These are phyloP conservation scores for Thermochaetoides thermophila DNA, from an alignment of 495 filamentous ascomycete genomes.

Conservation along the genomic window DNA sequence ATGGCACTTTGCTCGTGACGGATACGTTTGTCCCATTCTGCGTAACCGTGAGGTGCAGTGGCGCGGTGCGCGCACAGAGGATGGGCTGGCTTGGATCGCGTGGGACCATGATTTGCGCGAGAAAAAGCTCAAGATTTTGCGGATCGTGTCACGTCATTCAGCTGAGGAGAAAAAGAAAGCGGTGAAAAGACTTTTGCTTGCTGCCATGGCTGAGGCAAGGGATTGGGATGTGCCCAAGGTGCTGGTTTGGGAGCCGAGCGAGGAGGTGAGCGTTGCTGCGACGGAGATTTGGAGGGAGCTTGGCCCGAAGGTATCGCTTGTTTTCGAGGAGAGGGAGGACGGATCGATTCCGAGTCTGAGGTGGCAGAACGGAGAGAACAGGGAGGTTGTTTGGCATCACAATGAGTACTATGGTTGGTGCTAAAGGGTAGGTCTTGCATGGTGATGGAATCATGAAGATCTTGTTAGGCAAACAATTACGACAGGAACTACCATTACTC, in stretches of 20 bases:
- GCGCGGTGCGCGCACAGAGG: constrained; percentile 7
- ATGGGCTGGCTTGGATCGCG: constrained; percentile 2
- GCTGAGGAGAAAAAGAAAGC: not conserved
- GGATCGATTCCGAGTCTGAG: constrained; percentile 11
- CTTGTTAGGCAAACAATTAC: too few species aligned
- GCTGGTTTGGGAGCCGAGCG: constrained; percentile 6
- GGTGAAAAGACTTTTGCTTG: constrained; percentile 4
- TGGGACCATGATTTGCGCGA: constrained; percentile 13
- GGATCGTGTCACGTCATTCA: not conserved
- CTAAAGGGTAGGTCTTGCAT: too few species aligned
- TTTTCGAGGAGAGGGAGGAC: constrained; percentile 9
- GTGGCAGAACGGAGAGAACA: constrained; percentile 6
- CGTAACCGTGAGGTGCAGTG: constrained; percentile 2
- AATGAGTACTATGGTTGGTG: constrained; percentile 10
- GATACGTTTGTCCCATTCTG: constrained; percentile 6
- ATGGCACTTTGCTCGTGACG: constrained; percentile 10
- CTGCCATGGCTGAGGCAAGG: constrained; percentile 7
- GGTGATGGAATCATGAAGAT: too few species aligned
- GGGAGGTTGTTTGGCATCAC: constrained; percentile 3
- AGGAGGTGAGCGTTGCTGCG: not conserved
- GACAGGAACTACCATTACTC: too few species aligned
- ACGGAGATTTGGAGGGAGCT: constrained; percentile 5
- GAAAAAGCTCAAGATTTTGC: constrained; percentile 10
- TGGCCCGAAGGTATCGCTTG: constrained; percentile 1
- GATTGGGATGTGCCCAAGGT: constrained; percentile 11